Percentiles rank a stretch among this genome's conserved stretches.
Evolutionary conservation across 73 alveolate genomes (phyloP).

Genomic region (Tetrahymena borealis): DNA sequence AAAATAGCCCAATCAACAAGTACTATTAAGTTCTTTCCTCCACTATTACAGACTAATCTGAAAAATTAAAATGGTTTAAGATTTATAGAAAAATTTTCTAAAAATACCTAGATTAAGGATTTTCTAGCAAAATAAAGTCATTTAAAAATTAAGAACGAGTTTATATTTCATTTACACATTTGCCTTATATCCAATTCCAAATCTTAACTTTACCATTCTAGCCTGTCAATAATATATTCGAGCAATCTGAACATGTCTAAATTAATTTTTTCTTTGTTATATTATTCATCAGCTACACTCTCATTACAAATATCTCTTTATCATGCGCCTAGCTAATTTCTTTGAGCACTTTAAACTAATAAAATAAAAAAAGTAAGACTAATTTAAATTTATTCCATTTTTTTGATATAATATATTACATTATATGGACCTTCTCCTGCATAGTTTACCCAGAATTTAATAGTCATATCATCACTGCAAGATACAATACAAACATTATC

Average conservation of each 20-base stretch:
- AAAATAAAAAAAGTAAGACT: neutral
- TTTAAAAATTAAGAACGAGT: neutral
- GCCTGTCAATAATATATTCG: neutral
- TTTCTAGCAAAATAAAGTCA: neutral
- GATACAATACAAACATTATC: neutral
- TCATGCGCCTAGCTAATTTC: neutral
- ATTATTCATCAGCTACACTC: neutral
- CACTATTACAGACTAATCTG: neutral
- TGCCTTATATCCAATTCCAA: neutral
- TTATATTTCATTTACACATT: neutral
- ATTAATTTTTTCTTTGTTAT: neutral
- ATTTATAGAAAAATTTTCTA: too few species aligned
- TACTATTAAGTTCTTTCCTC: neutral
- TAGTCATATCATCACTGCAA: neutral
- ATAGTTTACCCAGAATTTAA: neutral
- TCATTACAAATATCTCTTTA: neutral
- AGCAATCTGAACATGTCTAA: neutral
- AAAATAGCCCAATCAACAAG: neutral
- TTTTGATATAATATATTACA: neutral
- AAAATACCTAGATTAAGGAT: neutral
- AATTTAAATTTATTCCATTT: neutral
- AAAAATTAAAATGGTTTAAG: neutral
- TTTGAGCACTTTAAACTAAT: neutral
- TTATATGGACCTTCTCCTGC: neutral
- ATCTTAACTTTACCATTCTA: neutral